Evolutionary conservation across 129 eudicot genomes (phyloP), one percentile per base, ranked within the genome.

Genomic region (Artemisia annua): DNA sequence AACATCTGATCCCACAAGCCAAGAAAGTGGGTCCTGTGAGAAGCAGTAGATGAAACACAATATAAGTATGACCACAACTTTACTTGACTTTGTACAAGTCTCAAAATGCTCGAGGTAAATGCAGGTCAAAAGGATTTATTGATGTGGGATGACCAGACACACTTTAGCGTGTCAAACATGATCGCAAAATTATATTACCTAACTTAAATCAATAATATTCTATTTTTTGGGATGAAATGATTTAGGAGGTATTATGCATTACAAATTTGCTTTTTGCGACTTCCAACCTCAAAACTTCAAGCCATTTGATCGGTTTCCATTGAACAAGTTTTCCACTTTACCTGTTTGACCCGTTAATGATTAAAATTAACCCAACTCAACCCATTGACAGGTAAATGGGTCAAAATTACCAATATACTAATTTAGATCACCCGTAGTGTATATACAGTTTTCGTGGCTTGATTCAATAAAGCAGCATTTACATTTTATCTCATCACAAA

Each of bases 1-100:
- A 74, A 94, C 96, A 62, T 94, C 99, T 19, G 97, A 90, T 50
- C 99, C 99, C 82, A 86, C 78, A 19, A 94, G 86, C 97, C 99
- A 94, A 68, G 96, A 86, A 69, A 86, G 87, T 73, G 98, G 97
- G 43, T 87, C 97, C 98, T 94, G 87, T 73, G 48, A 69, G 15
- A 83, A 76, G 73, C 61, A 77, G 73, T 61, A 68, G 44, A 63
- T 62, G 58, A 69, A 71, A 1, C 14, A 17, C 26, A 28, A 69
- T 44, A 51, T 60, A 22, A 60, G 28, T 68, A 39, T 26, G 14
- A 78, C 35, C 14, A 66, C 72, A 54, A 58, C 26, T 35, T 35
- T 71, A 15, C 35, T 28, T 60, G 0, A 70, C 52, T 2, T 30
- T 54, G 11, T 39, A 39, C 46, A 39, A 39, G 46, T 39, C 46